Conservation (phyloP, 2,329 filamentous ascomycete genomes). For the Diaporthe sp. region DNA sequence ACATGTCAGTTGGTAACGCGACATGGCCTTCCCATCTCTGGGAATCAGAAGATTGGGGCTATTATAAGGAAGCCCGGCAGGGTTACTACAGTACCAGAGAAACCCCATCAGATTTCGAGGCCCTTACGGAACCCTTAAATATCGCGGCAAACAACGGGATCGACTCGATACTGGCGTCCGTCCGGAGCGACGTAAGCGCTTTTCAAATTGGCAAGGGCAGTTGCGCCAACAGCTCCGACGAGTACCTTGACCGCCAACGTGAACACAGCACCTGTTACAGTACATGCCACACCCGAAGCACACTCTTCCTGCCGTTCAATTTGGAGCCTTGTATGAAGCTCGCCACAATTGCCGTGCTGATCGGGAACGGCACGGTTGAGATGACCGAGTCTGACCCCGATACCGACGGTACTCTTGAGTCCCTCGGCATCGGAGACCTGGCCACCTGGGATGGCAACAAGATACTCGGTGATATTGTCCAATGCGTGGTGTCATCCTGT, state of each 20-base stretch:
- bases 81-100: not conserved
- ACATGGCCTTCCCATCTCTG: no score
- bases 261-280: not conserved
- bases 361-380: not conserved
- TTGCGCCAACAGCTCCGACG: not conserved
- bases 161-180: no score
- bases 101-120: not conserved
- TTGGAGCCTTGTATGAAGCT: not conserved
- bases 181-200: not conserved
- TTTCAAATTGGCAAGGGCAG: not conserved
- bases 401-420: not conserved
- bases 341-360: not conserved
- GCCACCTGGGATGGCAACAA: not conserved
- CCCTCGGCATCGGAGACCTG: not conserved
- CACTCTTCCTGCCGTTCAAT: not conserved
- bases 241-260: not conserved
- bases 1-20: not conserved
- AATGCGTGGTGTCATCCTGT: not conserved
- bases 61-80: not conserved
- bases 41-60: not conserved
- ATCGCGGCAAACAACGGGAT: not conserved
- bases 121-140: not conserved
- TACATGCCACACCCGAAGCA: not conserved
- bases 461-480: not conserved
- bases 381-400: no score